Percentiles rank a stretch among this genome's conserved stretches.
Evolutionary conservation across 345 rosid species (phyloP).

Genomic region (Cardiospermum halicacabum): DNA sequence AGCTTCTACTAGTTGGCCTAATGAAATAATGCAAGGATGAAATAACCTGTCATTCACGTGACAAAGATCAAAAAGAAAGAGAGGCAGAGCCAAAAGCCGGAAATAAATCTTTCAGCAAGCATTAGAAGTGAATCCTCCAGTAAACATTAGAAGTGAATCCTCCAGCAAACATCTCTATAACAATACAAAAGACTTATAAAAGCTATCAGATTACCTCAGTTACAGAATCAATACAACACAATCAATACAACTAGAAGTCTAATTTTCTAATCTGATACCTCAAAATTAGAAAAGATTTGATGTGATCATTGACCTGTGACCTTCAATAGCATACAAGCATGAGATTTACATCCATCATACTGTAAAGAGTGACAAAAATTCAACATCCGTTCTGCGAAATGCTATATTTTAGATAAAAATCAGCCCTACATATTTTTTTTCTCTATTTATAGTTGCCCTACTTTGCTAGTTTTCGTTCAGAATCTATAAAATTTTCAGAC

Average conservation of each 20-base stretch:
- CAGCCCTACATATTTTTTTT: too few relatives aligned
- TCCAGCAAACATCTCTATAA: background rate
- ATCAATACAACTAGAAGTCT: background rate
- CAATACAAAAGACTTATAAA: too few relatives aligned
- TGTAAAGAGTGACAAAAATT: too few relatives aligned
- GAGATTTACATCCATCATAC: background rate
- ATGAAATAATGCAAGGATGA: too few relatives aligned
- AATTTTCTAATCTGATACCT: background rate
- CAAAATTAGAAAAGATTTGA: background rate
- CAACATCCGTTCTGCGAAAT: background rate
- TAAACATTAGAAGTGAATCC: background rate
- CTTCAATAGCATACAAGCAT: constrained; percentile 1
- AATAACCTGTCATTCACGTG: background rate
- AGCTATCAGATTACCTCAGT: too few relatives aligned
- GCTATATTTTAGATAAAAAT: background rate
- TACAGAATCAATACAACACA: background rate
- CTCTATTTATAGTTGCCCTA: background rate
- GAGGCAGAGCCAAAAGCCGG: background rate
- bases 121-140: background rate
- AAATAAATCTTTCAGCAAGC: too few relatives aligned
- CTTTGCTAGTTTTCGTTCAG: too few relatives aligned
- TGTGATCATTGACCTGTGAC: background rate
- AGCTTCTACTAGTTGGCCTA: too few relatives aligned
- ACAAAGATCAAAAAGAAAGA: background rate
- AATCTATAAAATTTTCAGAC: too few relatives aligned